These are phyloP conservation scores for Kluyveromyces dobzhanskii DNA, from an alignment of 805 yeast genomes.

Conservation along the genomic window DNA sequence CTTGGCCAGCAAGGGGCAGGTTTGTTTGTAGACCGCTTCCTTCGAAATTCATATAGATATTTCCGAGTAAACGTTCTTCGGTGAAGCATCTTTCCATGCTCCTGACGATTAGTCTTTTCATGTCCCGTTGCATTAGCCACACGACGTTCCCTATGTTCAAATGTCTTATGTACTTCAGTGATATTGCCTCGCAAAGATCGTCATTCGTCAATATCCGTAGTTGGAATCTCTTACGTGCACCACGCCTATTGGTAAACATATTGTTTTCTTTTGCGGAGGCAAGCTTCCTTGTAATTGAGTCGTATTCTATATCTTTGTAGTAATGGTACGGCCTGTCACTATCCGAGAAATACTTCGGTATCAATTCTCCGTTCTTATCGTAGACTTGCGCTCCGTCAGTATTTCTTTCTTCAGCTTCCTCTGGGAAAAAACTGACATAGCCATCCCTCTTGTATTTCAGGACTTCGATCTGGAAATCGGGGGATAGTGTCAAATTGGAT, in stretches of 20 bases:
- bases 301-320: neutral
- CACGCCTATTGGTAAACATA: conserved; percentile 14
- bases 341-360: conserved; percentile 1
- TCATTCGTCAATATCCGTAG: conserved; percentile 6
- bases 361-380: conserved; percentile 3
- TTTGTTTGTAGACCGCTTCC: conserved; percentile 3
- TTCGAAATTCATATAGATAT: neutral
- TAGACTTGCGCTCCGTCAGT: neutral
- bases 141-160: conserved; percentile 21
- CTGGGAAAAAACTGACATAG: neutral
- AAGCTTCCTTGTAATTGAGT: conserved; percentile 5
- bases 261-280: conserved; percentile 2
- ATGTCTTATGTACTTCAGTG: conserved; percentile 15
- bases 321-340: conserved; percentile 1
- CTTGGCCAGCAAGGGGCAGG: neutral
- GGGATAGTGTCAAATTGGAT: conserved; percentile 52
- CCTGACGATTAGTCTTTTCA: conserved; percentile 15
- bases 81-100: neutral
- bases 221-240: conserved; percentile 11
- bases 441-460: neutral
- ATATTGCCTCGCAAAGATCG: conserved; percentile 1
- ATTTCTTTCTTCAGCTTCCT: neutral
- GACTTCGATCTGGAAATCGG: conserved; percentile 44
- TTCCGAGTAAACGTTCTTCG: conserved; percentile 8
- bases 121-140: conserved; percentile 27